Evolutionary conservation across 2,329 filamentous ascomycete species (phyloP), one percentile per base, ranked within the genome.

Genomic region (Meredithiella fracta): DNA sequence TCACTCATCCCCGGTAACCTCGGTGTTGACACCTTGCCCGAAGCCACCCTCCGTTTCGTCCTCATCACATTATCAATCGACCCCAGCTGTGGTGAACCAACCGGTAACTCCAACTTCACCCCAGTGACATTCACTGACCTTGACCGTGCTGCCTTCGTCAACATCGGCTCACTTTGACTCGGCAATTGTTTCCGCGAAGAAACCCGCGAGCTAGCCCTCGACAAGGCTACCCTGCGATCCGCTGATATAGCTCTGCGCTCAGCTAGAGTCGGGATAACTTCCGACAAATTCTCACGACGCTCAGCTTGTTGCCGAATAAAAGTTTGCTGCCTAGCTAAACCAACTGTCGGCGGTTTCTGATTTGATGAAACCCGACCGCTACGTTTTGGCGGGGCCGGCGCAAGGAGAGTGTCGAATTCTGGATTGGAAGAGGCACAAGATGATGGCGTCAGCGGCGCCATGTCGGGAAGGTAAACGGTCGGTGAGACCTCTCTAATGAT

Each of bases 281-380:
- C 81, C 58, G 83, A 73, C 55, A 94, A 73, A 63, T 81, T 83
- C 62, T 85, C 80, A 62, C 88, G 78, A 60, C 79, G 77, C 68
- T 95, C 90, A 26, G 87, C 91, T 65, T 85, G 78, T 67, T 91
- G 87, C 63, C 89, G 79, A 67, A 82, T 85, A 69, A 94, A 89
- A 0, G 87, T 94, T 62, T 83, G 79, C 3, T 82, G 73, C 51
- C 87, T 79, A 40, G 88, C 86, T 38, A 95, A 70, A 15, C 84
- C 83, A 44, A 58, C 34, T n/a, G 47, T 55, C 23, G 52, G 52
- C 17, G 47, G 25, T 17, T 29, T 44, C 17, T 25, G 37, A 34
- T 8, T 55, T 44, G 47, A 55, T 22, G 38, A 25, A 2, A 53
- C 25, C 5, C 53, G 40, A 2, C 53, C 38, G 4, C 22, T 23